phyloP scores from a whole-genome alignment of 176 grass and related monocot genomes.

The Olyra latifolia region DNA sequence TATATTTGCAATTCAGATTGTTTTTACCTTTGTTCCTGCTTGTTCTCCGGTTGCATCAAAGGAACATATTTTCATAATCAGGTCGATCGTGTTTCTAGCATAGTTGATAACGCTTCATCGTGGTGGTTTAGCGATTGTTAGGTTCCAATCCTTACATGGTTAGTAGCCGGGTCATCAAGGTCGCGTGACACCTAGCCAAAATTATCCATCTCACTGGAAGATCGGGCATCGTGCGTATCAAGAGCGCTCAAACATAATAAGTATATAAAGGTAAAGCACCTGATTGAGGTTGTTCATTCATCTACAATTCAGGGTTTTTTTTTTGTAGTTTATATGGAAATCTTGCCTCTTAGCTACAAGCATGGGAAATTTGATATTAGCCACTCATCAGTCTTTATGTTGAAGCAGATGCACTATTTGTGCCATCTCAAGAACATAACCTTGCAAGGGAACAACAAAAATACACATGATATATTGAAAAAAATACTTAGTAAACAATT shows the following conservation, averaged over 20 bases:
- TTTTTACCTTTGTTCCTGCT: too few relatives aligned
- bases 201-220: too few relatives aligned
- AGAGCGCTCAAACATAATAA: not conserved
- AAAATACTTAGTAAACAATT: not conserved
- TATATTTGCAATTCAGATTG: too few relatives aligned
- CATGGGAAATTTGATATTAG: constrained; percentile 75
- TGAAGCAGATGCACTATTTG: constrained; percentile 92
- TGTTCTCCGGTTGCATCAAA: too few relatives aligned
- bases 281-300: constrained; percentile 57
- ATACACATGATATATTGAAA: not conserved
- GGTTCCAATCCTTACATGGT: too few relatives aligned
- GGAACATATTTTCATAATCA: too few relatives aligned
- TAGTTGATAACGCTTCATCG: too few relatives aligned
- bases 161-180: too few relatives aligned
- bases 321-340: constrained; percentile 98
- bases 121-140: too few relatives aligned
- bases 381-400: constrained; percentile 96
- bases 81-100: too few relatives aligned
- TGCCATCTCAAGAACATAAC: constrained; percentile 91
- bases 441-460: constrained; percentile 30
- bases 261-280: constrained; percentile 41
- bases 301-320: constrained; percentile 89
- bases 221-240: too few relatives aligned
- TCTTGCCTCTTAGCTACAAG: constrained; percentile 63
- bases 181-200: too few relatives aligned